Base-by-base conservation (phyloP, 805 yeast species). In the Candida montana region DNA sequence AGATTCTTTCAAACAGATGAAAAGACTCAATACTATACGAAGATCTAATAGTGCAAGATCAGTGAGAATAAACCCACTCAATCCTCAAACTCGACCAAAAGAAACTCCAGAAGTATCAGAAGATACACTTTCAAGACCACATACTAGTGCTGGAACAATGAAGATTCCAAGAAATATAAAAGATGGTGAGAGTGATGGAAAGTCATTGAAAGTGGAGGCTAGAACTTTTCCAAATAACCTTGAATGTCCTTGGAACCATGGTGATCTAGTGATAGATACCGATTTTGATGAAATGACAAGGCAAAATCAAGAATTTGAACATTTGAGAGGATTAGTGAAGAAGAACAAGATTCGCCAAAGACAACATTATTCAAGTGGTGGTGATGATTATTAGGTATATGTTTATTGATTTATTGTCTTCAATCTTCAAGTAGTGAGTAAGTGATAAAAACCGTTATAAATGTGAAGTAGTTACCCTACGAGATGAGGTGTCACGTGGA, bases 281-380 rank as follows among this genome's bases (percentile, higher is more conserved):
- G 24, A 21, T 9, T 21, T 21, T 21, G 27, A 37, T 27, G 40
- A 40, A 4, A 13, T 12, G 4, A n/a, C 24, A 7, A 12, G 18
- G 8, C 13, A 31, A 15, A 23, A 37, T 12, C 19, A 26, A 15
- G 21, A 35, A 7, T 27, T 35, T 10, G 35, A 33, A 4, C 32
- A 41, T 17, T 17, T 41, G 31, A 41, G 24, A 32, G 31, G 21
- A 5, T 32, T 37, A 5, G 34, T 41, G 8, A 29, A 16, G 19
- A 16, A 30, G 24, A 41, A 33, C 31, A 21, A 29, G 15, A 20
- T 21, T 5, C 40, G 45, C 10, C 45, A 41, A 23, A 23, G 35
- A 9, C 28, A 33, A 20, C 13, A 33, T 16, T 33, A 24, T 24
- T 24, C 30, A 16, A 33, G 36, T 33, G 36, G 36, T 5, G 29